Evolutionary conservation across 2,329 filamentous ascomycete species (phyloP), one percentile per base, ranked within the genome.

Genomic region (Fusarium sterilihyphosum): DNA sequence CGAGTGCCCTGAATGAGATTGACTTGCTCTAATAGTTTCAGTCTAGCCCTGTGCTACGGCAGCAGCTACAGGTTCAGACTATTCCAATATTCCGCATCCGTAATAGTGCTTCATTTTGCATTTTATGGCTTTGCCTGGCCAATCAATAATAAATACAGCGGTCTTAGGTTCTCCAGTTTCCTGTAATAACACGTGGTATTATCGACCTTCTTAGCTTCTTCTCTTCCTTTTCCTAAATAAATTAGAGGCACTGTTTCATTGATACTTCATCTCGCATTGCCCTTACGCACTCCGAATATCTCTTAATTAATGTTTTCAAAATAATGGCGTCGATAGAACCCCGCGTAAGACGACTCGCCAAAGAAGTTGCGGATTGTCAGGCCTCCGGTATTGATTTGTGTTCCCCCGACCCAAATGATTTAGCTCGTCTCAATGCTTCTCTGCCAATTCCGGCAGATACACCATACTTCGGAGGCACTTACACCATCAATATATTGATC

Each of bases 371-470:
- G 3, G 50, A 53, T 0, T 26, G 18, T 17, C 13, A 37, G 2
- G 2, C 26, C 5, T 22, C 17, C 9, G 35, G 33, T 8, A 7
- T 37, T 22, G 7, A 53, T 5, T 5, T 26, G 18, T n/a, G 9
- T 8, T 13, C 17, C 11, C 11, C 6, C 18, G 5, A 22, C n/a
- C 2, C 2, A 6, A 12, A 0, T 20, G n/a, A 26, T 16, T 22
- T 37, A 8, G 8, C n/a, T 16, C 33, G 16, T 26, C 50, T 53
- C 2, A 4, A 12, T 9, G 50, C 33, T 22, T 17, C 18, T 12
- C n/a, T 53, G n/a, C 9, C 50, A 22, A 9, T 26, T 20, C 33
- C 33, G 7, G 5, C 33, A 16, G 13, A 11, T 12, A 53, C 33
- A 22, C n/a, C 50, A 0, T 53, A 22, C 18, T 22, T 20, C 3